Conservation (phyloP, 148 eudicot species). For the Vaccinium vitisidaea region DNA sequence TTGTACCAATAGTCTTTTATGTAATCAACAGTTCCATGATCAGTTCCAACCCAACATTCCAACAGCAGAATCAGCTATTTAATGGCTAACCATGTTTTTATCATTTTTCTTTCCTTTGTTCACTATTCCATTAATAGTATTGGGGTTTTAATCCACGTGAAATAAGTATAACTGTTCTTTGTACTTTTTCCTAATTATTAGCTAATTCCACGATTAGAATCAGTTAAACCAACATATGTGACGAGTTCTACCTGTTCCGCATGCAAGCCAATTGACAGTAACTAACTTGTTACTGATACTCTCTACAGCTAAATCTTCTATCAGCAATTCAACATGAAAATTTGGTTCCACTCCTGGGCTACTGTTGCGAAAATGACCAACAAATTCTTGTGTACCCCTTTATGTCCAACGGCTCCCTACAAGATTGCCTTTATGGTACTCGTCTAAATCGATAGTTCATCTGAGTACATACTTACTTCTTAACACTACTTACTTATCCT, state of each 20-base stretch:
- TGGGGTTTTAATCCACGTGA: not conserved
- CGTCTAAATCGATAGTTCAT: conserved; percentile 5
- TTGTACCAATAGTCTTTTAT: too few species aligned
- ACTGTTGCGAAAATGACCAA: conserved; percentile 56
- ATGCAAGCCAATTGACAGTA: conserved; percentile 8
- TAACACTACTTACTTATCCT: not conserved
- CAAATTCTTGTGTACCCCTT: conserved; percentile 62
- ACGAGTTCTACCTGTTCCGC: not conserved
- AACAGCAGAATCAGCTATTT: not conserved
- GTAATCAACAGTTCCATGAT: not conserved
- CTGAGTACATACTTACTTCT: not conserved
- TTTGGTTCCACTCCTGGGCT: conserved; percentile 54
- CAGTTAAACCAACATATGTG: not conserved
- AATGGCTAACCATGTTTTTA: not conserved
- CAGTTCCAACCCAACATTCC: not conserved
- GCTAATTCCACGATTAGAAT: not conserved
- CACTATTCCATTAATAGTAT: not conserved
- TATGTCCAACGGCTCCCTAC: conserved; percentile 63
- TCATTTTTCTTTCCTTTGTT: not conserved
- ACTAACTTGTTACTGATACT: not conserved
- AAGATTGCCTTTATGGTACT: conserved; percentile 57
- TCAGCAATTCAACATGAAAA: conserved; percentile 53
- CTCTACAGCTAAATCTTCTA: conserved; percentile 46
- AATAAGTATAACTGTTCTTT: not conserved
- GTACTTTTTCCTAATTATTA: not conserved